These are phyloP conservation scores for Teratosphaeria viscida DNA, from an alignment of 2,329 filamentous ascomycete genomes.

Conservation along the genomic window DNA sequence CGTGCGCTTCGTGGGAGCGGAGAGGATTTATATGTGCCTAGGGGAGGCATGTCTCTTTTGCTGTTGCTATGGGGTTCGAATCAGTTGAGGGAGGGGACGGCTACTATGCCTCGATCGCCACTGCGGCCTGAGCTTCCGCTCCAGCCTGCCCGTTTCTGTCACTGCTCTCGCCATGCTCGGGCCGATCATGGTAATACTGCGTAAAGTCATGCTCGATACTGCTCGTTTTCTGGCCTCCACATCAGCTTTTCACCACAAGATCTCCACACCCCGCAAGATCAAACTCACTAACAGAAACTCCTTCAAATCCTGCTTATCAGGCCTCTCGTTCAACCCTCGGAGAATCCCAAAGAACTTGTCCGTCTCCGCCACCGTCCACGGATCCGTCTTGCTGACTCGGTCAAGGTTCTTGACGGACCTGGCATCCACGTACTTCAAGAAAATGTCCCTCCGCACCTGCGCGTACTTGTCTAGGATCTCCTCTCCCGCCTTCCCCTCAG, in stretches of 20 bases:
- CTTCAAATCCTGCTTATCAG: slow-evolving; percentile 7
- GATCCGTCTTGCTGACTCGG: slow-evolving; percentile 11
- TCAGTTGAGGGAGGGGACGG: too few species aligned
- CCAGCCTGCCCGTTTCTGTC: background rate
- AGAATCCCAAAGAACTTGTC: slow-evolving; percentile 17
- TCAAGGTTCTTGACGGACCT: slow-evolving; percentile 15
- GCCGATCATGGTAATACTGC: slow-evolving; percentile 11
- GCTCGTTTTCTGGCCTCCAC: slow-evolving; percentile 6
- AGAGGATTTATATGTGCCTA: too few species aligned
- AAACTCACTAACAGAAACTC: slow-evolving; percentile 15
- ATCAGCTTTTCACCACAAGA: background rate
- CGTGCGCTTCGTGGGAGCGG: too few species aligned
- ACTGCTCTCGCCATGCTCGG: background rate
- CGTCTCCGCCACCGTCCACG: slow-evolving; percentile 16
- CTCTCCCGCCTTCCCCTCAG: slow-evolving; percentile 11
- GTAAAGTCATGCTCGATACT: slow-evolving; percentile 18
- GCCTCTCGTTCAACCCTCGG: slow-evolving; percentile 12
- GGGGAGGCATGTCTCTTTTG: too few species aligned
- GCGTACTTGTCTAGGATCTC: slow-evolving; percentile 27
- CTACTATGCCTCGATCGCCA: background rate
- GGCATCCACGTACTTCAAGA: slow-evolving; percentile 26
- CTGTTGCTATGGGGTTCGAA: too few species aligned
- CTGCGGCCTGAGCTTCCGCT: background rate
- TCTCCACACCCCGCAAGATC: background rate
- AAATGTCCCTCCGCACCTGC: slow-evolving; percentile 24